These are phyloP conservation scores for Plasmodium cynomolgi DNA, from an alignment of 169 alveolate genomes.

Conservation along the genomic window DNA sequence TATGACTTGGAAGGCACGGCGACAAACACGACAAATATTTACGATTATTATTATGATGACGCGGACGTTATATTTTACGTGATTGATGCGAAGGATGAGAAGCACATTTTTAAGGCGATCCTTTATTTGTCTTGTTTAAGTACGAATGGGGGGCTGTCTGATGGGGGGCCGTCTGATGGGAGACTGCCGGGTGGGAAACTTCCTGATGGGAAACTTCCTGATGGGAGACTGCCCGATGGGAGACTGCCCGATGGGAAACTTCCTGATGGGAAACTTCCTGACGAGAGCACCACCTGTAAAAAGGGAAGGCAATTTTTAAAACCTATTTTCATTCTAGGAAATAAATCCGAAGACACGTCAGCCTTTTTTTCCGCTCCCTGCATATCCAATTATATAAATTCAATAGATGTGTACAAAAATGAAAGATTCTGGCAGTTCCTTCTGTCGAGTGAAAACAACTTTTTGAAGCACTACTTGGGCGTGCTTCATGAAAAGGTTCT, in stretches of 20 bases:
- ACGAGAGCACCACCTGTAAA: neutral
- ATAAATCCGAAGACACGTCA: conserved; percentile 44
- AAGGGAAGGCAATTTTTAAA: conserved; percentile 8
- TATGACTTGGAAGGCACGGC: conserved; percentile 62
- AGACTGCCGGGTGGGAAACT: too few species aligned
- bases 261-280: neutral
- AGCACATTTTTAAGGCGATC: conserved; percentile 51
- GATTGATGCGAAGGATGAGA: conserved; percentile 62
- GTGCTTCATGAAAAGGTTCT: conserved; percentile 6
- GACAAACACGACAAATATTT: conserved; percentile 47
- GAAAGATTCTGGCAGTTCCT: conserved; percentile 34
- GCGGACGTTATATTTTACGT: conserved; percentile 66
- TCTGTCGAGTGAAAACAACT: conserved; percentile 50
- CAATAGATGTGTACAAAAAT: conserved; percentile 55
- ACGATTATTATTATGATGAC: conserved; percentile 73
- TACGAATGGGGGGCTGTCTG: neutral
- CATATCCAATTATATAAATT: conserved; percentile 46
- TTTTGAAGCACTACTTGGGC: conserved; percentile 15
- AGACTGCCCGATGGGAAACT: too few species aligned
- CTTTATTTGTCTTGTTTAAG: conserved; percentile 40
- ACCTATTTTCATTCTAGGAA: conserved; percentile 64
- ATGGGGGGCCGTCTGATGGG: neutral
- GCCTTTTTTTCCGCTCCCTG: conserved; percentile 72
- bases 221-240: neutral
- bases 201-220: neutral